A percentile compares a stretch with the other conserved stretches of the same genome.
Conservation (phyloP, 257 asterid species). For the Penstemon newberryi region DNA sequence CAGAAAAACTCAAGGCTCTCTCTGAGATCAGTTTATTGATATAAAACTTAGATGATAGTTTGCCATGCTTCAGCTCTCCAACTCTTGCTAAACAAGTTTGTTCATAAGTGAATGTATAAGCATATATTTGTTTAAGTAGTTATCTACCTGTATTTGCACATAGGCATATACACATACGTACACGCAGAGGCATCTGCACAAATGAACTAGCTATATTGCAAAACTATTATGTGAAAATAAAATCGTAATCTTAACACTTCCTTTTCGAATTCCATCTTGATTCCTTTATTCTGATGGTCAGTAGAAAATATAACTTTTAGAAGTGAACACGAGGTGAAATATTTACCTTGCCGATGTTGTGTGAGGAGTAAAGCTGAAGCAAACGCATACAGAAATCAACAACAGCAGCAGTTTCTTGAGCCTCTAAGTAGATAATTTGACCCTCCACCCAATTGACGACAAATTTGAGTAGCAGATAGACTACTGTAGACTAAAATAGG, state of each 20-base stretch:
- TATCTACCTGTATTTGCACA: background rate
- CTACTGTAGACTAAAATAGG: conserved; percentile 58
- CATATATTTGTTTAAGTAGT: conserved; percentile 11
- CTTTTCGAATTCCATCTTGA: no score
- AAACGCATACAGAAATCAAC: conserved; percentile 83
- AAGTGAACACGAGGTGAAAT: conserved; percentile 7
- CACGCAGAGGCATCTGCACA: conserved; percentile 4
- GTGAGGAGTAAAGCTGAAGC: conserved; percentile 88
- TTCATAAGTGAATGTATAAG: background rate
- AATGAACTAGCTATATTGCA: background rate
- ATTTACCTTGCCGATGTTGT: conserved; percentile 94
- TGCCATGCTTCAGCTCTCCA: conserved; percentile 1
- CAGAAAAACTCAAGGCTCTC: conserved; percentile 15
- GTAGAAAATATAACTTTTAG: background rate
- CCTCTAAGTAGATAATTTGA: conserved; percentile 87
- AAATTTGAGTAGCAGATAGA: conserved; percentile 90
- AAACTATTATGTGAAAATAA: conserved; percentile 1
- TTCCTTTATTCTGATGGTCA: conserved; percentile 4
- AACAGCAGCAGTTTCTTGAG: conserved; percentile 85
- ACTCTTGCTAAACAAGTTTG: conserved; percentile 3
- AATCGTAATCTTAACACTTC: conserved; percentile 10
- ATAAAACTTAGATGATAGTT: background rate
- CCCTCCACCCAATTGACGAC: conserved; percentile 94
- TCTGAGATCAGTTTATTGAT: conserved; percentile 11
- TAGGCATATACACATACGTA: background rate